Conservation (phyloP, 2,329 filamentous ascomycete species). For the Penicillium corylophilum region DNA sequence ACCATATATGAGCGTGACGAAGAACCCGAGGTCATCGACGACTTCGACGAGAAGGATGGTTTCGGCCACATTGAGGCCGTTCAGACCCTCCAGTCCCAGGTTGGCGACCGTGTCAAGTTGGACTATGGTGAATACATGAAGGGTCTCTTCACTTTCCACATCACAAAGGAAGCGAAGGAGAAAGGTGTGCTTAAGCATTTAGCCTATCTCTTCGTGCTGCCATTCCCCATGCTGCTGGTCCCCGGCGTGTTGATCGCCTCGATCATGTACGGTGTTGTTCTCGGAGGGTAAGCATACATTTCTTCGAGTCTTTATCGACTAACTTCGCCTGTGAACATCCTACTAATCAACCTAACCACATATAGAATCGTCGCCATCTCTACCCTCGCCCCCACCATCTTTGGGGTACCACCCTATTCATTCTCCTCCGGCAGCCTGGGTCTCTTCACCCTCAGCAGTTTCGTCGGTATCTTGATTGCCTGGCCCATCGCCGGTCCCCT, state of each 20-base stretch:
- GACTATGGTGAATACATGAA: conserved; percentile 29
- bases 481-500: conserved; percentile 42
- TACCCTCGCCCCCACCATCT: conserved; percentile 25
- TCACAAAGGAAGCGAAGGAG: conserved; percentile 23
- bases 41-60: conserved; percentile 18
- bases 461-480: conserved; percentile 41
- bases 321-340: background rate
- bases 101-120: conserved; percentile 16
- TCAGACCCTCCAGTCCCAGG: conserved; percentile 3
- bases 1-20: conserved; percentile 33
- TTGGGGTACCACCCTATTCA: conserved; percentile 34
- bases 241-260: conserved; percentile 27
- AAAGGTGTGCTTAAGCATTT: conserved; percentile 17
- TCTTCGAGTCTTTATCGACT: background rate
- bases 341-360: background rate
- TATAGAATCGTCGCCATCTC: conserved; percentile 28
- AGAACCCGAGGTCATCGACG: conserved; percentile 19
- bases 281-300: conserved; percentile 25
- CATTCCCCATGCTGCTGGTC: conserved; percentile 25
- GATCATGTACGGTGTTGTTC: conserved; percentile 28
- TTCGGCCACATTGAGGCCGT: conserved; percentile 22
- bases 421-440: conserved; percentile 28
- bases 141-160: conserved; percentile 26
- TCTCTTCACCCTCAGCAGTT: conserved; percentile 33
- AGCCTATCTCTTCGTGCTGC: conserved; percentile 21